Evolutionary conservation across 2,329 filamentous ascomycete species (phyloP).

Genomic region (Malbranchea cinnamomea): DNA sequence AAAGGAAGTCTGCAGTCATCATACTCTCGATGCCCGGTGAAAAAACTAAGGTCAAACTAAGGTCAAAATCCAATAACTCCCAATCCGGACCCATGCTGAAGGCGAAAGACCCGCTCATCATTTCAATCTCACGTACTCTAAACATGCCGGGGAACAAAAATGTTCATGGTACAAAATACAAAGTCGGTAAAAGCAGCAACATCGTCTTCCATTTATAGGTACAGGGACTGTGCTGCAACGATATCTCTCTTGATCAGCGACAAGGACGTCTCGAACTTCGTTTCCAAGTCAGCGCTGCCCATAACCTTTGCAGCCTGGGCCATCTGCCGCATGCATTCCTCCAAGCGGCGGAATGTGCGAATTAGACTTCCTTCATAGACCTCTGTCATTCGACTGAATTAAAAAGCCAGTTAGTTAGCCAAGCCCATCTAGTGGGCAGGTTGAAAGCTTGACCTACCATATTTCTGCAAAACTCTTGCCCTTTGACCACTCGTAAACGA

Average conservation of each 20-base stretch:
- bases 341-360: constrained; percentile 83
- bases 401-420: constrained; percentile 2
- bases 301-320: constrained; percentile 93
- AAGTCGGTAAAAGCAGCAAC: too few species aligned
- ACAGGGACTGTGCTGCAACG: constrained; percentile 85
- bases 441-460: constrained; percentile 50
- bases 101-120: too few species aligned
- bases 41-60: too few species aligned
- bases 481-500: constrained; percentile 81
- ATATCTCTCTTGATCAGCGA: constrained; percentile 82
- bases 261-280: constrained; percentile 80
- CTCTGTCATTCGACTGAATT: constrained; percentile 86
- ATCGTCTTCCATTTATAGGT: too few species aligned
- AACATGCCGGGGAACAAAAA: background rate
- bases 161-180: background rate
- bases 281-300: constrained; percentile 85
- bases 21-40: too few species aligned
- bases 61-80: too few species aligned
- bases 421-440: background rate
- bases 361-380: constrained; percentile 95
- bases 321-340: constrained; percentile 89
- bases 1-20: too few species aligned
- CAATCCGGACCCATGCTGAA: too few species aligned
- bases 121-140: too few species aligned
- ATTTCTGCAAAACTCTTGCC: constrained; percentile 85